Evolutionary conservation across 345 rosid genomes (phyloP).

Genomic region (Populus nigra): DNA sequence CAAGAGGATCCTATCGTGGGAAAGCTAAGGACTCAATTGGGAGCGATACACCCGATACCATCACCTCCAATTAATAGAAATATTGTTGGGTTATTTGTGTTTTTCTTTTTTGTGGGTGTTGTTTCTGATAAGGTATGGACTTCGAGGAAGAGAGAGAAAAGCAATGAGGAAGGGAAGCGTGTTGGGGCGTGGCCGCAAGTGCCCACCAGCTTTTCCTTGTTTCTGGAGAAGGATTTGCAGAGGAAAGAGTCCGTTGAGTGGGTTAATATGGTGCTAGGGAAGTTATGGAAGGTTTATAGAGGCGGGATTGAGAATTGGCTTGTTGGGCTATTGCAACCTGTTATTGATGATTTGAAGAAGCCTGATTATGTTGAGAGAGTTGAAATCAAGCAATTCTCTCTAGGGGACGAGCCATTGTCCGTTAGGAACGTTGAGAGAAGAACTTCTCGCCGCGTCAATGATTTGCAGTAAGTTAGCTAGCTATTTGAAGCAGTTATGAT

Average conservation of each 20-base stretch:
- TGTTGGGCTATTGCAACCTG: slow-evolving; percentile 86
- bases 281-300: slow-evolving; percentile 94
- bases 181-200: slow-evolving; percentile 70
- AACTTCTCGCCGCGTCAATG: slow-evolving; percentile 88
- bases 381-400: slow-evolving; percentile 84
- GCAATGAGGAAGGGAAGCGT: slow-evolving; percentile 28
- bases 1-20: slow-evolving; percentile 82
- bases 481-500: background rate
- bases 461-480: slow-evolving; percentile 73
- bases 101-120: slow-evolving; percentile 96
- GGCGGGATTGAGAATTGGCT: slow-evolving; percentile 91
- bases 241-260: slow-evolving; percentile 98
- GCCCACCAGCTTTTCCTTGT: slow-evolving; percentile 73
- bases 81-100: slow-evolving; percentile 58
- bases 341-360: slow-evolving; percentile 89
- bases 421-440: slow-evolving; percentile 93
- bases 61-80: slow-evolving; percentile 77
- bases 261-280: slow-evolving; percentile 98
- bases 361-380: slow-evolving; percentile 95
- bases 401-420: slow-evolving; percentile 93
- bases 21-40: slow-evolving; percentile 85
- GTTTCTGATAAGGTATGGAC: slow-evolving; percentile 84
- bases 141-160: slow-evolving; percentile 47
- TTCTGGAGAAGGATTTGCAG: slow-evolving; percentile 93
- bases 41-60: slow-evolving; percentile 85